These are phyloP conservation scores for Moricandia arvensis DNA, from an alignment of 345 rosid genomes.

Conservation along the genomic window DNA sequence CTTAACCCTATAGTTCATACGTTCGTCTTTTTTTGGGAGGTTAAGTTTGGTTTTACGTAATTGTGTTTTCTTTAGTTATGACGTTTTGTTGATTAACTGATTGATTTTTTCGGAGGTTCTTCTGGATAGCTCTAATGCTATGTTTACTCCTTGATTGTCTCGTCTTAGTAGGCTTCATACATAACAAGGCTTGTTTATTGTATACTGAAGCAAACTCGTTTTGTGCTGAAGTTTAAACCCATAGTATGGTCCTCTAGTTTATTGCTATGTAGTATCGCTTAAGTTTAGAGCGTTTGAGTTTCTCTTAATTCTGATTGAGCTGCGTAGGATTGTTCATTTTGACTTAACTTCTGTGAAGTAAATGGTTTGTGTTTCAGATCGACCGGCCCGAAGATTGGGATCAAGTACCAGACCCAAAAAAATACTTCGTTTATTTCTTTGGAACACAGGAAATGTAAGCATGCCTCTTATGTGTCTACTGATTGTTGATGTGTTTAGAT, in stretches of 20 bases:
- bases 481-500: slow-evolving; percentile 7
- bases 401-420: slow-evolving; percentile 67
- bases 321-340: slow-evolving; percentile 6
- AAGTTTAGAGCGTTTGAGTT: not conserved
- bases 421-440: slow-evolving; percentile 75
- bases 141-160: slow-evolving; percentile 5
- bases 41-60: not conserved
- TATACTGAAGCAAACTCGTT: not conserved
- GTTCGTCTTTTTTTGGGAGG: not conserved
- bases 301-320: not conserved
- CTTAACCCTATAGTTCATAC: not conserved
- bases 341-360: slow-evolving; percentile 17
- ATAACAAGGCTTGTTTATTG: not conserved
- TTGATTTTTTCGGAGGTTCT: not conserved
- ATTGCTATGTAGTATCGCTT: not conserved
- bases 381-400: slow-evolving; percentile 85
- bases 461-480: slow-evolving; percentile 11
- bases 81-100: not conserved
- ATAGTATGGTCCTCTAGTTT: not conserved
- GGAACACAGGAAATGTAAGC: slow-evolving; percentile 96
- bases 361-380: slow-evolving; percentile 59
- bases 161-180: slow-evolving; percentile 4
- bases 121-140: not conserved
- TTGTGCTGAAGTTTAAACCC: not conserved
- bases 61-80: not conserved